Percentiles rank a stretch among this genome's conserved stretches.
These are phyloP conservation scores for Ramularia endophylla DNA, from an alignment of 2,329 filamentous ascomycete genomes.

Conservation along the genomic window DNA sequence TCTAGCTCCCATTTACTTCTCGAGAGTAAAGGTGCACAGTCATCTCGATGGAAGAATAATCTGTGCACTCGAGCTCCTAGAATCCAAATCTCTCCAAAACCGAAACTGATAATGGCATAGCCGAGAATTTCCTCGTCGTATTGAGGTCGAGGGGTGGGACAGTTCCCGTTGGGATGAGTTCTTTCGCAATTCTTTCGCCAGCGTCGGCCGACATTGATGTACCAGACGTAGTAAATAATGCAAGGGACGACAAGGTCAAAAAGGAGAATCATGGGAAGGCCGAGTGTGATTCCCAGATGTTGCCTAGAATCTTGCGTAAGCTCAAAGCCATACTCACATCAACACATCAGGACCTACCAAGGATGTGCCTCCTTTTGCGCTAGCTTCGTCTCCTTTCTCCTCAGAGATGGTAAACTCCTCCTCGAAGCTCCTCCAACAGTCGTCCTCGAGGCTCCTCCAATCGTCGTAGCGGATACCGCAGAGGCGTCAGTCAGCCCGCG, in stretches of 20 bases:
- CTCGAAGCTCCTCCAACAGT: background rate
- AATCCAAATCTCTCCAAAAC: slow-evolving; percentile 30
- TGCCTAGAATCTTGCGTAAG: slow-evolving; percentile 8
- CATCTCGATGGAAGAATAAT: slow-evolving; percentile 23
- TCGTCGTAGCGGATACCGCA: background rate
- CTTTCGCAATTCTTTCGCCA: slow-evolving; percentile 17
- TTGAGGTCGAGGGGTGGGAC: slow-evolving; percentile 19
- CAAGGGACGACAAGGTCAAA: slow-evolving; percentile 29
- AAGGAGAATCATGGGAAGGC: slow-evolving; percentile 26
- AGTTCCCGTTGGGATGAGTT: slow-evolving; percentile 13
- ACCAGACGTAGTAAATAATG: slow-evolving; percentile 31
- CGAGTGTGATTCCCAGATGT: slow-evolving; percentile 25
- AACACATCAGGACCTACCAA: slow-evolving; percentile 10
- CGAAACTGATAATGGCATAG: slow-evolving; percentile 26
- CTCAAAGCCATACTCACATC: background rate
- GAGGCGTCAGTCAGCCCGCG: background rate
- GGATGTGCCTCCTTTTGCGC: slow-evolving; percentile 24
- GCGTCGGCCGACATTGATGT: slow-evolving; percentile 12
- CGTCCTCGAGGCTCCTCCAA: background rate
- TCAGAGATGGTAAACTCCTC: slow-evolving; percentile 19
- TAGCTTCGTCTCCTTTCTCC: slow-evolving; percentile 22
- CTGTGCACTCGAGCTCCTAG: slow-evolving; percentile 25
- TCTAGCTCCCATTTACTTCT: slow-evolving; percentile 28
- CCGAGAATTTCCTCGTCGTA: slow-evolving; percentile 28
- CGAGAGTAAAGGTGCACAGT: slow-evolving; percentile 27